Evolutionary conservation across 768 basidiomycete genomes (phyloP).

Genomic region (Megacollybia marginata): DNA sequence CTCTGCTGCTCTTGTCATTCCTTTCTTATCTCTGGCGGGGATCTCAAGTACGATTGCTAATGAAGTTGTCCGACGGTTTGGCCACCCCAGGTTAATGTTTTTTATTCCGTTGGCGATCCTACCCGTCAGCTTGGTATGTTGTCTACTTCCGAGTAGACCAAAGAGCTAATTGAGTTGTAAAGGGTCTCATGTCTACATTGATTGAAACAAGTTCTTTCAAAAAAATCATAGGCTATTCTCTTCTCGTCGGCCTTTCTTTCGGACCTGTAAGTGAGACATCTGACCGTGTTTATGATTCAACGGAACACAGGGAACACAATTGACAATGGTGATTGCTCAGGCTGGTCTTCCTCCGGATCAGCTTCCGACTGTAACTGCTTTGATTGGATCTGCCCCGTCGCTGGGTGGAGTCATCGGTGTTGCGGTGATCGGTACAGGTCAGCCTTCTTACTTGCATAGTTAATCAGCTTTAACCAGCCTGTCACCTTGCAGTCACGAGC

Average conservation of each 20-base stretch:
- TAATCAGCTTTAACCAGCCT: background rate
- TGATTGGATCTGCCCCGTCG: constrained; percentile 12
- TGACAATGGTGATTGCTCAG: constrained; percentile 16
- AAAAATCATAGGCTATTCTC: constrained; percentile 13
- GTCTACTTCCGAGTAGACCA: background rate
- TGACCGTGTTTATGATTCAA: background rate
- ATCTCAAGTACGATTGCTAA: constrained; percentile 12
- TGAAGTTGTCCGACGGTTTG: constrained; percentile 8
- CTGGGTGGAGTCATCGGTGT: constrained; percentile 19
- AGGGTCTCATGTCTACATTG: constrained; percentile 18
- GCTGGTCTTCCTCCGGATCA: constrained; percentile 14
- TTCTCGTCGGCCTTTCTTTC: constrained; percentile 16
- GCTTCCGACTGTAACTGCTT: constrained; percentile 18
- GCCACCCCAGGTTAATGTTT: constrained; percentile 8
- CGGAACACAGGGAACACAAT: constrained; percentile 12
- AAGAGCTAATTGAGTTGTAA: background rate
- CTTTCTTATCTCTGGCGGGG: constrained; percentile 14
- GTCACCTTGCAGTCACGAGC: constrained; percentile 13
- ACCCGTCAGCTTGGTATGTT: constrained; percentile 15
- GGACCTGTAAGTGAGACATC: constrained; percentile 12
- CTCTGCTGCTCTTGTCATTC: constrained; percentile 16
- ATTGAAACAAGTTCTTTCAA: constrained; percentile 14
- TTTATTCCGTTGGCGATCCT: constrained; percentile 7
- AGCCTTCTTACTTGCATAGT: constrained; percentile 1
- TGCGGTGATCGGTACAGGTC: constrained; percentile 16